phyloP scores from a whole-genome alignment of 1,284 basidiomycete genomes.

The Malassezia globosa region DNA sequence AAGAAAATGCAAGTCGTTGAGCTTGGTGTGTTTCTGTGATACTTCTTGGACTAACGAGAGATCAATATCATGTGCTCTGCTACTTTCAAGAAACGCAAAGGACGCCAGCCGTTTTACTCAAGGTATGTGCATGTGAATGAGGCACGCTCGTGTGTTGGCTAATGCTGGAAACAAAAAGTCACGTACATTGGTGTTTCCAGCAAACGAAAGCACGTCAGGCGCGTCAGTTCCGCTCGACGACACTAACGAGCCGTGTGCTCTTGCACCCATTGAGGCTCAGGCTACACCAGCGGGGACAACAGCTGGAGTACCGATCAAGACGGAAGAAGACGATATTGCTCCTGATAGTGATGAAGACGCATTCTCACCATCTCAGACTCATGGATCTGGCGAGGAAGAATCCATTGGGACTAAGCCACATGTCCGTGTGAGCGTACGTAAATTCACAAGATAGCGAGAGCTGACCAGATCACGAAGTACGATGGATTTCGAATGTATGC shows the following conservation, averaged over 20 bases:
- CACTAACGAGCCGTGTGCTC: background rate
- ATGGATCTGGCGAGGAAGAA: background rate
- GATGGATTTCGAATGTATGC: slow-evolving; percentile 9
- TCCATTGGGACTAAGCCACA: slow-evolving; percentile 5
- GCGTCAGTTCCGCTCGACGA: background rate
- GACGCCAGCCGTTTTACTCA: slow-evolving; percentile 47
- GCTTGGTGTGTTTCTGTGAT: background rate
- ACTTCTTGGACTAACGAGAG: background rate
- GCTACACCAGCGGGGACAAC: background rate
- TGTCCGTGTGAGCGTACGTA: background rate
- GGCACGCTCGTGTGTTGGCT: background rate
- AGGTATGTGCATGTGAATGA: slow-evolving; percentile 20
- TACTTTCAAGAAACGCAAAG: slow-evolving; percentile 46
- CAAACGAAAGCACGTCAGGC: background rate
- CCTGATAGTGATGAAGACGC: slow-evolving; percentile 2
- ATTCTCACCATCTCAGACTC: background rate
- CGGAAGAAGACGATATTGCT: too few relatives aligned
- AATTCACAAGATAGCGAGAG: too few relatives aligned
- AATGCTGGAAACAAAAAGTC: background rate
- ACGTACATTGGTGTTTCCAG: slow-evolving; percentile 8
- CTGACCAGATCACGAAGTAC: slow-evolving; percentile 3
- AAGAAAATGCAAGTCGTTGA: slow-evolving; percentile 25
- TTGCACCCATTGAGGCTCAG: background rate
- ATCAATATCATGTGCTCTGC: slow-evolving; percentile 46
- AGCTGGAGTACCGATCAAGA: too few relatives aligned